These are phyloP conservation scores for Penicillium coffeae DNA, from an alignment of 495 filamentous ascomycete genomes.

Conservation along the genomic window DNA sequence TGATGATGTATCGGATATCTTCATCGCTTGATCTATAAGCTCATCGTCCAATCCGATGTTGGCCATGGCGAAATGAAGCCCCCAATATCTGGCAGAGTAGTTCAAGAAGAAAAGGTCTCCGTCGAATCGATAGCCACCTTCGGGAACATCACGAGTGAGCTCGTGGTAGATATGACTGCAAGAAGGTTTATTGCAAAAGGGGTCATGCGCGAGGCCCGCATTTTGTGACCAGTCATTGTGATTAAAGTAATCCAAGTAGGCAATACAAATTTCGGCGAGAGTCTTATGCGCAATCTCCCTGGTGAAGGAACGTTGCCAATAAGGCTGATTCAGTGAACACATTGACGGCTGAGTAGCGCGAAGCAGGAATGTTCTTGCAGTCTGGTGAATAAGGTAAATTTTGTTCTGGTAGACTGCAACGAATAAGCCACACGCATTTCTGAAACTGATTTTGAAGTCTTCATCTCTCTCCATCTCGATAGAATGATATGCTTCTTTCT, in stretches of 20 bases:
- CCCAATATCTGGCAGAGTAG: not conserved
- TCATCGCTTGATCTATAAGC: not conserved
- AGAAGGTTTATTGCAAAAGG: too few species aligned
- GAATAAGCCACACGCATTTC: constrained; percentile 38
- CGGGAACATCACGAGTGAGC: not conserved
- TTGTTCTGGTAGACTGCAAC: constrained; percentile 26
- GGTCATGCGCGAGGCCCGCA: too few species aligned
- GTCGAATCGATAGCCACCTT: not conserved
- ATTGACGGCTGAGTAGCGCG: not conserved
- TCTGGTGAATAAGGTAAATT: constrained; percentile 41
- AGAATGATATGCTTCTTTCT: too few species aligned
- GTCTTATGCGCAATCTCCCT: constrained; percentile 21
- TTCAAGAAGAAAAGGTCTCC: not conserved
- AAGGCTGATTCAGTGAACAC: not conserved
- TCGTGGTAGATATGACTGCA: too few species aligned
- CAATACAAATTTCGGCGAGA: constrained; percentile 31
- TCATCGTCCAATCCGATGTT: not conserved
- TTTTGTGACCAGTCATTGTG: too few species aligned
- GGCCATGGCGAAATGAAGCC: not conserved
- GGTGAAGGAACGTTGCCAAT: constrained; percentile 18
- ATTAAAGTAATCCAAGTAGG: constrained; percentile 23
- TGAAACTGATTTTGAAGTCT: constrained; percentile 19
- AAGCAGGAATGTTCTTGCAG: constrained; percentile 37
- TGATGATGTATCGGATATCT: not conserved
- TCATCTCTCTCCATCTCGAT: constrained; percentile 19